A percentile compares a stretch with the other conserved stretches of the same genome.
phyloP scores from a whole-genome alignment of 176 grass and related monocot species.

The Pontederia paniculata region DNA sequence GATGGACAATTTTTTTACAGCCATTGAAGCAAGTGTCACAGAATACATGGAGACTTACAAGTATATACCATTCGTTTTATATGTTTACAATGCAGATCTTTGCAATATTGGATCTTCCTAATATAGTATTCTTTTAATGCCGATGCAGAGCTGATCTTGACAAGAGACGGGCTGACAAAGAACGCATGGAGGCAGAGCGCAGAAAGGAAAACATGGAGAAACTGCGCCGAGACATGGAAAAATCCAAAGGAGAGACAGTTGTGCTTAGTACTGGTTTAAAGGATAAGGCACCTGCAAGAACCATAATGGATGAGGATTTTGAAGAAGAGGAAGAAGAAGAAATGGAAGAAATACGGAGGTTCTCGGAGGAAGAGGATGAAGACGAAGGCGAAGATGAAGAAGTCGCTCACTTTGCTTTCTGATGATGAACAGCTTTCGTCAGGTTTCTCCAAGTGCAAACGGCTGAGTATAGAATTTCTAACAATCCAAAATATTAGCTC shows the following conservation, averaged over 20 bases:
- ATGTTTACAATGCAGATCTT: not conserved
- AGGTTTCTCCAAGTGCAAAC: too few relatives aligned
- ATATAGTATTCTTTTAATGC: not conserved
- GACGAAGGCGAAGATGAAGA: constrained; percentile 76
- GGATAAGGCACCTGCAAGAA: constrained; percentile 33
- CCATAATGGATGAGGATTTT: constrained; percentile 44
- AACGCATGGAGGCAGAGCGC: constrained; percentile 51
- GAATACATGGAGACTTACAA: constrained; percentile 95
- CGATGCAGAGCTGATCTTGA: constrained; percentile 73
- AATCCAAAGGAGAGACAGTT: constrained; percentile 77
- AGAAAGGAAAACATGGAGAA: constrained; percentile 71
- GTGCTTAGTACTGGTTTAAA: constrained; percentile 83
- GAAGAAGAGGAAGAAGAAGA: constrained; percentile 55
- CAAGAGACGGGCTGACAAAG: constrained; percentile 81
- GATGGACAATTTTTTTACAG: constrained; percentile 60
- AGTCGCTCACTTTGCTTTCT: constrained; percentile 52
- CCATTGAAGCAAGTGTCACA: constrained; percentile 61
- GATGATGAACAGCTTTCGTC: constrained; percentile 19
- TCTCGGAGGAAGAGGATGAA: constrained; percentile 62
- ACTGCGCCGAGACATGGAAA: constrained; percentile 74
- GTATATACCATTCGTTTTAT: constrained; percentile 19
- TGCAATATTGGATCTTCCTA: not conserved
- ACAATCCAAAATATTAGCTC: too few relatives aligned
- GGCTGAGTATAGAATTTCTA: too few relatives aligned
- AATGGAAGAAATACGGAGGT: constrained; percentile 35